These are phyloP conservation scores for Synchytrium microbalum DNA, from an alignment of 371 early-diverging fungal species.

Conservation along the genomic window DNA sequence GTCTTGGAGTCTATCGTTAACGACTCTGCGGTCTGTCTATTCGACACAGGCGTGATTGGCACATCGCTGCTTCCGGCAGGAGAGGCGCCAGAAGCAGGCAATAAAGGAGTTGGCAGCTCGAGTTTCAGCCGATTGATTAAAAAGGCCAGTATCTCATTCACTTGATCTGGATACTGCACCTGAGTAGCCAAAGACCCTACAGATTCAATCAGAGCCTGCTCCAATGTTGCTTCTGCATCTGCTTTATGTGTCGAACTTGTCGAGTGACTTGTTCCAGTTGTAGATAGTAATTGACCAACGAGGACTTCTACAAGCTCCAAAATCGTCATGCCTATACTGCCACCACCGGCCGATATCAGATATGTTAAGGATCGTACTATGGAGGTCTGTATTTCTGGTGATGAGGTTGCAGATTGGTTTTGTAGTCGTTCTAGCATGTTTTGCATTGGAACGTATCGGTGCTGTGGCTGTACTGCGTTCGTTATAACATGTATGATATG, in stretches of 20 bases:
- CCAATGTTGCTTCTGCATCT: slow-evolving; percentile 1
- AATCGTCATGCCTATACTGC: slow-evolving; percentile 66
- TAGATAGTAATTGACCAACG: slow-evolving; percentile 46
- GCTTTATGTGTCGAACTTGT: not conserved
- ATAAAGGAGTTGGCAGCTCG: slow-evolving; percentile 10
- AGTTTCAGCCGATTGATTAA: slow-evolving; percentile 56
- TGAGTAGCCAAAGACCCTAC: slow-evolving; percentile 69
- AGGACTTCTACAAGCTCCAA: slow-evolving; percentile 73
- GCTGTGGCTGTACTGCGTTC: slow-evolving; percentile 53
- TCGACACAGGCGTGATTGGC: slow-evolving; percentile 34
- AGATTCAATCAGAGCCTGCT: slow-evolving; percentile 33
- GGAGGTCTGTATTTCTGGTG: slow-evolving; percentile 35
- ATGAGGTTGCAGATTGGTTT: slow-evolving; percentile 12
- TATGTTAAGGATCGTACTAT: slow-evolving; percentile 49
- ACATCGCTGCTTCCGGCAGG: slow-evolving; percentile 24
- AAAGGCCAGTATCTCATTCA: slow-evolving; percentile 68
- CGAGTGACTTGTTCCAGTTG: slow-evolving; percentile 18
- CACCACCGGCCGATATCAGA: slow-evolving; percentile 44
- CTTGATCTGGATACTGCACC: slow-evolving; percentile 75
- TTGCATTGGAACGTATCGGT: slow-evolving; percentile 57
- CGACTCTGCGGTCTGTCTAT: not conserved
- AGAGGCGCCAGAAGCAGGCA: slow-evolving; percentile 4
- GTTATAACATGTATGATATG: slow-evolving; percentile 49
- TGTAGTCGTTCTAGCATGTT: slow-evolving; percentile 55
- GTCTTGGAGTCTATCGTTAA: not conserved